Evolutionary conservation across 73 alveolate genomes (phyloP), one percentile per base, ranked within the genome.

Genomic region (Diophrys sp.): DNA sequence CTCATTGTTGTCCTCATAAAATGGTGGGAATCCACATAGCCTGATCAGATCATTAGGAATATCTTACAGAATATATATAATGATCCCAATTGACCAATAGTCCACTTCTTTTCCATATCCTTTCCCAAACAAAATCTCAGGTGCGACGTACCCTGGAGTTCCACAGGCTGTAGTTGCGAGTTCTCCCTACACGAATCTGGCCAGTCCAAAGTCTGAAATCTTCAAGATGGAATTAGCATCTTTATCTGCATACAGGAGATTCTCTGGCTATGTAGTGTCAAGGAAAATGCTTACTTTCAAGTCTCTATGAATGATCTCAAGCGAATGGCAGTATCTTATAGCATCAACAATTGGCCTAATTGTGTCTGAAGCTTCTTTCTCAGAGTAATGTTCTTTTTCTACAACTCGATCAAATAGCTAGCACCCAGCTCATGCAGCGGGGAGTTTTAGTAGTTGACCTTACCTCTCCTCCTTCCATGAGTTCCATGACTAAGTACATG

Each of bases 101-200:
- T 96, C 99, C n/a, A 96, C 99, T 71, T 95, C 97, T 54, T 74
- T 70, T 44, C 96, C 98, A 84, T 96, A 96, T 33, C 99, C 99
- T 70, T 83, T 80, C 71, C 98, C 98, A 33, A 82, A 90, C 25
- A 96, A 83, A 33, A 96, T 95, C 90, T 96, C 99, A 69, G 99
- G 99, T 1, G 99, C 99, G 18, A 96, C 98, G 87, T 96, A 96
- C 1, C 98, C 95, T 26, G 99, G 99, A 1, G 99, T 96, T 14
- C 99, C 99, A 79, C 99, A 96, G 27, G 99, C 99, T 2, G 99
- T 96, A 29, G 95, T 89, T 89, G 96, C 95, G 70, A 95, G 88
- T 73, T 96, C 99, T 56, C 92, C 97, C 0, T 91, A 84, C 26
- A 95, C 70, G 84, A 96, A 96, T 82, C 97, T 93, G 73, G 99